Conservation (phyloP, 2,329 filamentous ascomycete genomes). For the Fusarium napiforme region DNA sequence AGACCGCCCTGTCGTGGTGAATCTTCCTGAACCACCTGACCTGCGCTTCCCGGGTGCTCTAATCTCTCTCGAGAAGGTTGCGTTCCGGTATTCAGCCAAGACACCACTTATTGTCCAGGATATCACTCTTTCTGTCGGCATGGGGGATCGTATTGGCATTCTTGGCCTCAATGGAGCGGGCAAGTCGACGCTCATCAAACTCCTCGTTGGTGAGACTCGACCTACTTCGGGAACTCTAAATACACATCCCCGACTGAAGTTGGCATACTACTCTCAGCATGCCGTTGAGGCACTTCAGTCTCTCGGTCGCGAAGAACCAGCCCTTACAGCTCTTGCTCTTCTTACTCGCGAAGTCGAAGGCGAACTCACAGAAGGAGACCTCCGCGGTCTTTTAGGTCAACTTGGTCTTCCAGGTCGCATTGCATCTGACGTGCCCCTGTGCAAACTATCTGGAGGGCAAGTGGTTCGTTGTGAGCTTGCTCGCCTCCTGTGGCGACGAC, state of each 20-base stretch:
- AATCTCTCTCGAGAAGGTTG: constrained; percentile 75
- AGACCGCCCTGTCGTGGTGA: constrained; percentile 66
- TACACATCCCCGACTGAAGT: constrained; percentile 73
- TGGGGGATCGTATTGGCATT: constrained; percentile 79
- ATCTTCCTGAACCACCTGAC: constrained; percentile 72
- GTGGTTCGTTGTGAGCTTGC: constrained; percentile 74
- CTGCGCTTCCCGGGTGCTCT: constrained; percentile 80
- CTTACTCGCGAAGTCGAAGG: constrained; percentile 66
- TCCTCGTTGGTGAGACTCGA: constrained; percentile 70
- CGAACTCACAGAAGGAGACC: constrained; percentile 71
- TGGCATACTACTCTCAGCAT: constrained; percentile 85
- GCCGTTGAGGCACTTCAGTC: constrained; percentile 75
- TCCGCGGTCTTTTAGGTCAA: constrained; percentile 72
- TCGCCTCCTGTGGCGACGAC: constrained; percentile 72
- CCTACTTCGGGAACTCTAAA: constrained; percentile 71
- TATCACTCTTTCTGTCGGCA: constrained; percentile 74
- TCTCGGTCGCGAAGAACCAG: constrained; percentile 59
- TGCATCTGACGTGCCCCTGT: constrained; percentile 78
- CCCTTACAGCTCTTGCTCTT: constrained; percentile 73
- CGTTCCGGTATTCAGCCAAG: constrained; percentile 69
- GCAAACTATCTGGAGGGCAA: constrained; percentile 83
- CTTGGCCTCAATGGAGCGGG: constrained; percentile 84
- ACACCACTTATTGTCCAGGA: constrained; percentile 64
- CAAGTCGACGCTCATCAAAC: constrained; percentile 80
- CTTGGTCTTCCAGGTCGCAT: constrained; percentile 77